Percentiles rank a stretch among this genome's conserved stretches.
phyloP scores from a whole-genome alignment of 202 grass and related monocot genomes.

The Brachypodium distachyon region DNA sequence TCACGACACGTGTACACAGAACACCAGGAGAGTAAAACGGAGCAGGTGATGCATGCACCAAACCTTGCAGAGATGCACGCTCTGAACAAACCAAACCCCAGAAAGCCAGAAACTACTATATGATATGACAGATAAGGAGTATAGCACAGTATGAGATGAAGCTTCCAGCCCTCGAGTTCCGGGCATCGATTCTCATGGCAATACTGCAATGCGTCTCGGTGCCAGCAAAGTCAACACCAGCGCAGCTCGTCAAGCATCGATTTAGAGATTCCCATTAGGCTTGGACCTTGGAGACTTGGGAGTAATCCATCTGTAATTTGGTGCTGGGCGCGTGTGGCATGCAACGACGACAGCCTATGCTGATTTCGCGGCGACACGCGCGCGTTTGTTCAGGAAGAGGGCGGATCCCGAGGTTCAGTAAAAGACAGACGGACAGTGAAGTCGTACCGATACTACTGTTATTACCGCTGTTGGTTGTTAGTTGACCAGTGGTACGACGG shows the following conservation, averaged over 20 bases:
- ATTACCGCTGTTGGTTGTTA: background rate
- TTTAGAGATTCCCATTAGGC: too few species aligned
- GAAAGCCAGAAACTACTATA: too few species aligned
- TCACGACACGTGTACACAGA: too few species aligned
- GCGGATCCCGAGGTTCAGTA: slow-evolving; percentile 17
- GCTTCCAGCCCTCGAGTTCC: slow-evolving; percentile 1
- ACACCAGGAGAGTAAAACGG: background rate
- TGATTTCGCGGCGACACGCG: slow-evolving; percentile 3
- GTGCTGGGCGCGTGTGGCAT: background rate
- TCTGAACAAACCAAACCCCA: too few species aligned
- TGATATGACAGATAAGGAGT: too few species aligned
- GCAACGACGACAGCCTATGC: background rate
- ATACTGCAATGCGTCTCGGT: too few species aligned
- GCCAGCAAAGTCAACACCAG: slow-evolving; percentile 48
- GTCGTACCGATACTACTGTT: too few species aligned
- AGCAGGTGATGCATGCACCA: background rate
- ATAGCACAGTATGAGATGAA: too few species aligned
- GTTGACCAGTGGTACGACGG: background rate
- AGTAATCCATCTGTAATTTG: too few species aligned
- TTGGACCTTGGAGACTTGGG: too few species aligned
- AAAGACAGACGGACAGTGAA: too few species aligned
- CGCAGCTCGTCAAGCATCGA: slow-evolving; percentile 20
- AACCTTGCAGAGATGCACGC: background rate
- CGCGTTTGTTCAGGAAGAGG: background rate
- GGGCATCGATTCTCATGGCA: slow-evolving; percentile 51